phyloP scores from a whole-genome alignment of 179 eudicot species.

The Gypsophila paniculata region DNA sequence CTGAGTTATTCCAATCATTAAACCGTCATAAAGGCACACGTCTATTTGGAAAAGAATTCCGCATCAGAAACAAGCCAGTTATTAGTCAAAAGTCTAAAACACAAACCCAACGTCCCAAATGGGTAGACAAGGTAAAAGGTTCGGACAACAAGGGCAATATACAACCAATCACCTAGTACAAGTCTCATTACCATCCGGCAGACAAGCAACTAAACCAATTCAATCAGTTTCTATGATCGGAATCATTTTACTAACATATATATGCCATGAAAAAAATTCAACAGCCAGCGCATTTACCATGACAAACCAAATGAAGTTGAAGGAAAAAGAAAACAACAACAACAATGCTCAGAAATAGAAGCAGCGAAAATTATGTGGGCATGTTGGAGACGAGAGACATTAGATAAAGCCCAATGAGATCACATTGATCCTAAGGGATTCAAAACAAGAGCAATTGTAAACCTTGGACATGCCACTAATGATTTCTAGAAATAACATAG shows the following conservation, averaged over 20 bases:
- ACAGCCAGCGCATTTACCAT: too few species aligned
- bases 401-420: background rate
- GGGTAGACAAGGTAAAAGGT: background rate
- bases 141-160: background rate
- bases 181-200: background rate
- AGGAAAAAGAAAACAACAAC: too few species aligned
- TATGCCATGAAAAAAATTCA: background rate
- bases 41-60: background rate
- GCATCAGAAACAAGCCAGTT: background rate
- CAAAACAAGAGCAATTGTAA: background rate
- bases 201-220: background rate
- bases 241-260: background rate
- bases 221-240: background rate
- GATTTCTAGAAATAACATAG: background rate
- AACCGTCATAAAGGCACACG: background rate
- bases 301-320: too few species aligned
- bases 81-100: too few species aligned
- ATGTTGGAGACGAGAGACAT: background rate
- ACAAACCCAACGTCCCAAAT: background rate
- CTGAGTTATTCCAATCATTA: background rate
- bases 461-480: background rate
- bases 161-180: background rate
- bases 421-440: background rate
- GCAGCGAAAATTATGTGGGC: background rate
- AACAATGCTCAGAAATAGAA: background rate